Evolutionary conservation across 2,329 filamentous ascomycete genomes (phyloP).

Genomic region (Myotisia sp.): DNA sequence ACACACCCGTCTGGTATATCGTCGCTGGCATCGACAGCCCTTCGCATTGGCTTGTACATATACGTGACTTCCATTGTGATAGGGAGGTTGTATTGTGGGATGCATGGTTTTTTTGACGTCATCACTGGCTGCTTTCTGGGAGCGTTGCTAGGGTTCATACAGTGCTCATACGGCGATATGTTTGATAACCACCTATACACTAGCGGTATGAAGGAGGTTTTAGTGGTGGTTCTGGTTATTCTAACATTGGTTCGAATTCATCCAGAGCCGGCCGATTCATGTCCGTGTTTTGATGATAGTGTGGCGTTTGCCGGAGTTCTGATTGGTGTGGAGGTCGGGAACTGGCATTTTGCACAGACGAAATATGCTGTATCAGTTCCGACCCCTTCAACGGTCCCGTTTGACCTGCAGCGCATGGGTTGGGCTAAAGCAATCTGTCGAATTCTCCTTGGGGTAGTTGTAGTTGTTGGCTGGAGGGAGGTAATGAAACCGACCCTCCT

Average conservation of each 20-base stretch:
- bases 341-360: slow-evolving; percentile 63
- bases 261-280: slow-evolving; percentile 91
- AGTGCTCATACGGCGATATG: slow-evolving; percentile 40
- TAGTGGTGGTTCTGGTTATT: slow-evolving; percentile 51
- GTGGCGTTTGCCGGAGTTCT: slow-evolving; percentile 85
- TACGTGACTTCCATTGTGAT: slow-evolving; percentile 83
- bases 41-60: slow-evolving; percentile 61
- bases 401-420: slow-evolving; percentile 53
- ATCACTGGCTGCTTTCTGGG: slow-evolving; percentile 66
- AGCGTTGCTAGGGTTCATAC: slow-evolving; percentile 44
- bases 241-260: slow-evolving; percentile 73
- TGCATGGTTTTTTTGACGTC: slow-evolving; percentile 95
- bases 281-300: slow-evolving; percentile 92
- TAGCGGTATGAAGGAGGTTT: slow-evolving; percentile 49
- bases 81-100: slow-evolving; percentile 88
- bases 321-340: slow-evolving; percentile 67
- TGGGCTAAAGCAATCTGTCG: slow-evolving; percentile 49
- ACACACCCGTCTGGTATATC: slow-evolving; percentile 51
- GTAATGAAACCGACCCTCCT: slow-evolving; percentile 74
- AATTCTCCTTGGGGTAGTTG: slow-evolving; percentile 62
- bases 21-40: slow-evolving; percentile 42
- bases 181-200: slow-evolving; percentile 59
- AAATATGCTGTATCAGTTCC: slow-evolving; percentile 39
- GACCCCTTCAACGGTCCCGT: slow-evolving; percentile 47
- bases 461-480: slow-evolving; percentile 82